These are phyloP conservation scores for Phellopilus nigrolimitatus DNA, from an alignment of 1,284 basidiomycete species.

Conservation along the genomic window DNA sequence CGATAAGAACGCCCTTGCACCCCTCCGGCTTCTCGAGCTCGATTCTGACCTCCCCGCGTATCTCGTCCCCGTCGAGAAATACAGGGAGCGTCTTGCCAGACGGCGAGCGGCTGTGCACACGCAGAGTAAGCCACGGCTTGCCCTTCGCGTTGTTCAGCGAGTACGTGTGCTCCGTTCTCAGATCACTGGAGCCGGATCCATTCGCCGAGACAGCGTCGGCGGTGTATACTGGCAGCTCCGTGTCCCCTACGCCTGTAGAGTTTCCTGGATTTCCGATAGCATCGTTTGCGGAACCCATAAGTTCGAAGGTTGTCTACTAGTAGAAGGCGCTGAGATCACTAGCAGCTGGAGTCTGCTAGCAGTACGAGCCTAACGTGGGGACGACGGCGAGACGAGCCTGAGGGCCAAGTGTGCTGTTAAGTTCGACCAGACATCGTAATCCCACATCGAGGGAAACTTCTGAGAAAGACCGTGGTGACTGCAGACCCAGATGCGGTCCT, in stretches of 20 bases:
- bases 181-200: neutral
- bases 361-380: too few species aligned
- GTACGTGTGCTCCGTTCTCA: conserved; percentile 29
- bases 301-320: too few species aligned
- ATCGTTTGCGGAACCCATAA: too few species aligned
- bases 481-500: too few species aligned
- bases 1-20: conserved; percentile 28
- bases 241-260: neutral
- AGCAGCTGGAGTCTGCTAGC: neutral
- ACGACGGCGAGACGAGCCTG: too few species aligned
- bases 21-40: conserved; percentile 29
- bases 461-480: too few species aligned
- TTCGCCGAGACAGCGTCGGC: neutral
- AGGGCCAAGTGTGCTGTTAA: neutral
- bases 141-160: conserved; percentile 39
- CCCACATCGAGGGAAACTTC: too few species aligned
- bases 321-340: neutral
- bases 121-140: conserved; percentile 29
- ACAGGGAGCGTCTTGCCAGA: conserved; percentile 28
- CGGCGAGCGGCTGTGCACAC: conserved; percentile 29
- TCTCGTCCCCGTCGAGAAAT: conserved; percentile 28
- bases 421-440: neutral
- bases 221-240: conserved; percentile 17
- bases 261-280: too few species aligned
- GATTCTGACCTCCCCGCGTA: conserved; percentile 30